Evolutionary conservation across 164 flowering plant species (phyloP), one percentile per base, ranked within the genome.

Genomic region (Taxillus chinensis): DNA sequence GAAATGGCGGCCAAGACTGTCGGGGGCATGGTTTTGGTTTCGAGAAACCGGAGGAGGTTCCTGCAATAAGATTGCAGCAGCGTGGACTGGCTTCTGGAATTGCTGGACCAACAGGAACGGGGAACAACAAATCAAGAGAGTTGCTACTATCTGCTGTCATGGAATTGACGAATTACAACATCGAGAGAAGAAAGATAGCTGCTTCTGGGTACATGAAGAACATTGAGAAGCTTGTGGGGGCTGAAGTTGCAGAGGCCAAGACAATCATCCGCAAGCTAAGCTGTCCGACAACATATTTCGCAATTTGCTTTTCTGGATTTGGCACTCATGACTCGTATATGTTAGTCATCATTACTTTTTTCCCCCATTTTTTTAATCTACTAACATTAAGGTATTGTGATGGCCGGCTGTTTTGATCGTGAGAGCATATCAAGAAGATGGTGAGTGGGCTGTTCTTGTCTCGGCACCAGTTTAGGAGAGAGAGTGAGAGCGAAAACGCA

Each of bases 1-100:
- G 95, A 85, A 74, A 80, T 82, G 80, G 97, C 97, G 27, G 83
- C 89, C 2, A 90, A 82, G 54, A 82, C 86, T 3, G 79, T 95
- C 2, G 75, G 77, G 2, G 66, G 60, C 56, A 70, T 93, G 86
- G 70, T 89, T 9, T 64, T 61, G 16, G 72, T 87, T 6, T 79
- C 85, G 2, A 95, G 67, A 67, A 91, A 89, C 52, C 61, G 90
- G 8, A 82, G 72, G 73, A 76, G 66, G 51, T 82, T 95, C 41
- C 62, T 78, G 12, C 87, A 82, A 41, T 92, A 85, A 45, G 91
- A 86, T 45, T 56, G n/a, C n/a, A n/a, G 69, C 5, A 80, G 78
- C 66, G 70, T 86, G 5, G 72, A 61, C 9, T 14, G 73, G 8
- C 40, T 95, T 52, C 78, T 91, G 58, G 84, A 80, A 62, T 59